Base-by-base conservation (phyloP, 1,284 basidiomycete genomes). In the Stereum hirsutum region DNA sequence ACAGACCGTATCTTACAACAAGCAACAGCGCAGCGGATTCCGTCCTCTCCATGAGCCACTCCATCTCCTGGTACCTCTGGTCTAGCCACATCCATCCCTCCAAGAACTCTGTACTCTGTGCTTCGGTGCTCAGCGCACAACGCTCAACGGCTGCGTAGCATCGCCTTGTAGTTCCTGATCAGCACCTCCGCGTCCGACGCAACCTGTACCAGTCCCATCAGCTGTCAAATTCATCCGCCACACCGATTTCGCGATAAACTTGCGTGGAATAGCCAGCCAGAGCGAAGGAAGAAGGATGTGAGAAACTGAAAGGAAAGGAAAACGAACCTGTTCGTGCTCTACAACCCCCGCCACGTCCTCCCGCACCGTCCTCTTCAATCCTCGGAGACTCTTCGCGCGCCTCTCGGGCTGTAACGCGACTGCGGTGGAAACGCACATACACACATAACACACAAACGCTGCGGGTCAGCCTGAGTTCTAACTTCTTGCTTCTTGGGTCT, bases 311-410 rank as follows among this genome's bases (percentile, higher is more conserved):
- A n/a, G n/a, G n/a, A 27, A 17, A 20, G 21, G 6, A 20, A 6
- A 6, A 40, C 32, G 33, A 28, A 50, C 49, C 49, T 51, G 43
- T 12, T 46, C 45, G 20, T 50, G 37, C 37, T 47, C 24, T 14
- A 36, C 27, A 12, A 47, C 26, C 17, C 19, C 35, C 14, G 26
- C 40, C 3, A 51, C 4, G 7, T 51, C 39, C 0, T 19, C 26
- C 34, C 39, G 44, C 19, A 43, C 40, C 14, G 21, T 45, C 25
- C 49, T 44, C 42, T 50, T 33, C 11, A 51, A 27, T 19, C 32
- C 20, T 6, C 39, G 39, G 26, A 40, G 42, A n/a, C 39, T 31
- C 31, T 42, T 41, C 15, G 25, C 31, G 6, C 42, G 48, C 24
- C 7, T 21, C 14, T 14, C 24, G 15, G 37, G 37, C 7, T 26